Evolutionary conservation across 495 filamentous ascomycete genomes (phyloP).

Genomic region (Trichoderma parareesei): DNA sequence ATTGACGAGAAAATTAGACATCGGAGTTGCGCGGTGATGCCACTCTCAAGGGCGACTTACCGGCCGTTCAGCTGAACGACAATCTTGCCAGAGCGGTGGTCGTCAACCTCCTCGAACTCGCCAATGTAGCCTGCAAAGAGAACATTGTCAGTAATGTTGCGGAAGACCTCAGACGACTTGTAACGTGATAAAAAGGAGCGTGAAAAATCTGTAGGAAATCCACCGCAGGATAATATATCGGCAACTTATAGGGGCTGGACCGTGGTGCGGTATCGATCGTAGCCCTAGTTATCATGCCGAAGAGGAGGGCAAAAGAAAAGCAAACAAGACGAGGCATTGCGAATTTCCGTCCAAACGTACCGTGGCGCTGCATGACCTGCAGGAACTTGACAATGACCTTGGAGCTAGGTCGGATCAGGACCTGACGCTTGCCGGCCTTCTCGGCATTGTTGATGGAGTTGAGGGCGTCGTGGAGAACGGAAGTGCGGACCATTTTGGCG

Average conservation of each 20-base stretch:
- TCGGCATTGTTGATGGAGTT: conserved; percentile 99
- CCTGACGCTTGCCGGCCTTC: conserved; percentile 97
- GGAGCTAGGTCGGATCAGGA: conserved; percentile 88
- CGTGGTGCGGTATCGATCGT: conserved; percentile 67
- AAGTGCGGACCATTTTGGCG: conserved; percentile 95
- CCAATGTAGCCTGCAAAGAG: conserved; percentile 81
- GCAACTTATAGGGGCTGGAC: conserved; percentile 97
- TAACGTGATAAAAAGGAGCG: conserved; percentile 56
- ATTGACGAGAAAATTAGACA: conserved; percentile 22
- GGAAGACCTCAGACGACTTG: conserved; percentile 73
- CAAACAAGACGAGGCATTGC: conserved; percentile 11
- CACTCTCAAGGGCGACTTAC: conserved; percentile 30
- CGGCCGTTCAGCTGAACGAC: conserved; percentile 92
- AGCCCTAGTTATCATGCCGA: conserved; percentile 99
- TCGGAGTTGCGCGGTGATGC: background rate
- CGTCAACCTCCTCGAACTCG: conserved; percentile 99
- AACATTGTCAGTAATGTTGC: conserved; percentile 65
- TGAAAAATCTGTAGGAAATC: conserved; percentile 93
- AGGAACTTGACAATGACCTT: conserved; percentile 99
- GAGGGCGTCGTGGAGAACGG: conserved; percentile 97
- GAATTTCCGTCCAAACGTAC: conserved; percentile 49
- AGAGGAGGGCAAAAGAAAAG: conserved; percentile 9
- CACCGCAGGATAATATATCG: conserved; percentile 73
- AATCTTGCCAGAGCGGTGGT: conserved; percentile 98
- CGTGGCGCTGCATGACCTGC: conserved; percentile 96